Conservation (phyloP, 345 rosid species). For the Stellera chamaejasme region DNA sequence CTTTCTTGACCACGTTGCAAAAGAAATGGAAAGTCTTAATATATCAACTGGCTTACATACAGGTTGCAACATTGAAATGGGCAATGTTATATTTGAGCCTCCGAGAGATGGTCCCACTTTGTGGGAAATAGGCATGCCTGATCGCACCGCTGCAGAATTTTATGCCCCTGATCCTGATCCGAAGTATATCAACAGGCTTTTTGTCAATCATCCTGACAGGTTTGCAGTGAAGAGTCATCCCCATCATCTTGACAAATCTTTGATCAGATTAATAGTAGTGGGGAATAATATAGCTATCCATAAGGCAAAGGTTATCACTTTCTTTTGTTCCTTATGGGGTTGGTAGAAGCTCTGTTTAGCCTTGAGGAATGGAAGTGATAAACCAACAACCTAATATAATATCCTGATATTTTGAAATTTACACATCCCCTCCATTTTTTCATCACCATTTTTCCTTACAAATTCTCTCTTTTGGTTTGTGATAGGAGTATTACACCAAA, state of each 20-base stretch:
- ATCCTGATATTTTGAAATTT: too few species aligned
- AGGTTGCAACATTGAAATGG: conserved; percentile 53
- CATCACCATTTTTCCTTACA: too few species aligned
- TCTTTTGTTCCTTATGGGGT: too few species aligned
- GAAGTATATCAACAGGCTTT: conserved; percentile 50
- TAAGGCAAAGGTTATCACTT: neutral
- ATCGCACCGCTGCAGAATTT: conserved; percentile 75
- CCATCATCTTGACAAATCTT: neutral
- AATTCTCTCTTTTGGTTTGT: too few species aligned
- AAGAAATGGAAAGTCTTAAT: conserved; percentile 3
- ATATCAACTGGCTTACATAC: conserved; percentile 7
- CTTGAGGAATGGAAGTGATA: too few species aligned
- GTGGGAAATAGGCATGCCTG: conserved; percentile 94
- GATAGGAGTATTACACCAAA: too few species aligned
- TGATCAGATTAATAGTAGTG: neutral
- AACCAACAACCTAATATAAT: too few species aligned
- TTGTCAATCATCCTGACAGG: conserved; percentile 76
- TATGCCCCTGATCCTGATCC: conserved; percentile 79
- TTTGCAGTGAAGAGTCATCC: conserved; percentile 5
- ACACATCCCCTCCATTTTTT: too few species aligned
- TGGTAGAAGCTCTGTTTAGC: too few species aligned
- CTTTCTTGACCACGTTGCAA: conserved; percentile 5
- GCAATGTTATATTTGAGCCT: conserved; percentile 57
- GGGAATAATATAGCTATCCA: too few species aligned
- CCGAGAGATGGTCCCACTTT: conserved; percentile 83